phyloP scores from a whole-genome alignment of 371 early-diverging fungal species.

The Fennellomyces sp. region DNA sequence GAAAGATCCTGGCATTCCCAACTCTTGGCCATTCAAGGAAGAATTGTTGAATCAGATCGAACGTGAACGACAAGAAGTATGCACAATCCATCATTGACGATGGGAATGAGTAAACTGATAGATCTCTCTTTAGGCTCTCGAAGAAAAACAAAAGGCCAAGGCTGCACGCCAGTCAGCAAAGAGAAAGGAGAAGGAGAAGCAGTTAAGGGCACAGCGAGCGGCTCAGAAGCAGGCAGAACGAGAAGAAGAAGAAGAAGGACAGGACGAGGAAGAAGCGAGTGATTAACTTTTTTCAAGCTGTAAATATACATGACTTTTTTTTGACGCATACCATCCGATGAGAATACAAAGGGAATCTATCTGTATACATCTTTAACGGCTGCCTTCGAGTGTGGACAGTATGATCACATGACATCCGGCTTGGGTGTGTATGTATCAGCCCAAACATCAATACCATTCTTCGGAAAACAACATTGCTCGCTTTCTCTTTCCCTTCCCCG shows the following conservation, averaged over 20 bases:
- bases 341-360: too few relatives aligned
- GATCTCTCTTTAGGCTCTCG: slow-evolving; percentile 15
- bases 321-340: background rate
- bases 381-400: too few relatives aligned
- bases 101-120: background rate
- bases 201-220: slow-evolving; percentile 11
- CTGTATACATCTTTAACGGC: too few relatives aligned
- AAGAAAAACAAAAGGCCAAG: slow-evolving; percentile 27
- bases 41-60: slow-evolving; percentile 55
- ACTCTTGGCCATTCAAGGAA: slow-evolving; percentile 57
- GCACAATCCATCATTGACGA: background rate
- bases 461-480: slow-evolving; percentile 3
- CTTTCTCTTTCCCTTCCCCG: background rate
- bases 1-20: slow-evolving; percentile 60
- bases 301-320: background rate
- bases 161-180: slow-evolving; percentile 21
- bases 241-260: background rate
- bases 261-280: background rate
- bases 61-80: slow-evolving; percentile 39
- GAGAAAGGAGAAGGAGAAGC: slow-evolving; percentile 10
- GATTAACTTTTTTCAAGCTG: background rate
- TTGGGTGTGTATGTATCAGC: background rate
- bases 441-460: background rate
- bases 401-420: background rate
- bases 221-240: slow-evolving; percentile 5